phyloP scores from a whole-genome alignment of 108 stramenopile species.

The Nitzschia palea region DNA sequence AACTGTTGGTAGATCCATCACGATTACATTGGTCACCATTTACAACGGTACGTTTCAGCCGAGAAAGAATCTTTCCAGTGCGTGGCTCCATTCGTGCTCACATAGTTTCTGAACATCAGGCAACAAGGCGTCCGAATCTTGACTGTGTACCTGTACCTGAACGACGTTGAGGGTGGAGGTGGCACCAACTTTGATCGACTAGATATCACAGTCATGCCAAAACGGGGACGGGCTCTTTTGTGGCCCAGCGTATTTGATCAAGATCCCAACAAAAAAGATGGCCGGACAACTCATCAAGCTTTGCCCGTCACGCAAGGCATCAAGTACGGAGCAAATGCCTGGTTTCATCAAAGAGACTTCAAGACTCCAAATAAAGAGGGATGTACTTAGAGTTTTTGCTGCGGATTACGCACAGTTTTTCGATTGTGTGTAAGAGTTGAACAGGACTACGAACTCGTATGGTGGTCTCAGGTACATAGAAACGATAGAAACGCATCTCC shows the following conservation, averaged over 20 bases:
- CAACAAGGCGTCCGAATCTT: constrained; percentile 80
- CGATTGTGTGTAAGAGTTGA: too few species aligned
- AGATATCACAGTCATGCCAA: constrained; percentile 72
- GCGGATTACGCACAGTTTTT: too few species aligned
- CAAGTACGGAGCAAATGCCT: constrained; percentile 63
- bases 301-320: constrained; percentile 65
- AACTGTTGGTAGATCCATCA: constrained; percentile 29
- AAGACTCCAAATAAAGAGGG: constrained; percentile 25
- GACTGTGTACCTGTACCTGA: constrained; percentile 86
- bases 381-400: constrained; percentile 2
- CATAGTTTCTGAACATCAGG: too few species aligned
- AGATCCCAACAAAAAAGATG: constrained; percentile 61
- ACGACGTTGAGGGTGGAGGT: constrained; percentile 88
- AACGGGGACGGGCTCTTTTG: constrained; percentile 75
- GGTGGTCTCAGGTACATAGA: too few species aligned
- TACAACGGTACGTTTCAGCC: constrained; percentile 44
- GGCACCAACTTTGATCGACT: constrained; percentile 80
- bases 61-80: too few species aligned
- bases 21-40: constrained; percentile 36
- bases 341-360: constrained; percentile 73
- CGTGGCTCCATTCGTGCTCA: too few species aligned
- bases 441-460: too few species aligned
- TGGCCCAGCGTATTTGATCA: constrained; percentile 85
- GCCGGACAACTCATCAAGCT: constrained; percentile 82
- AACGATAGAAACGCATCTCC: too few species aligned